Base-by-base conservation (phyloP, 352 stramenopile genomes). In the Phytophthora cactorum region DNA sequence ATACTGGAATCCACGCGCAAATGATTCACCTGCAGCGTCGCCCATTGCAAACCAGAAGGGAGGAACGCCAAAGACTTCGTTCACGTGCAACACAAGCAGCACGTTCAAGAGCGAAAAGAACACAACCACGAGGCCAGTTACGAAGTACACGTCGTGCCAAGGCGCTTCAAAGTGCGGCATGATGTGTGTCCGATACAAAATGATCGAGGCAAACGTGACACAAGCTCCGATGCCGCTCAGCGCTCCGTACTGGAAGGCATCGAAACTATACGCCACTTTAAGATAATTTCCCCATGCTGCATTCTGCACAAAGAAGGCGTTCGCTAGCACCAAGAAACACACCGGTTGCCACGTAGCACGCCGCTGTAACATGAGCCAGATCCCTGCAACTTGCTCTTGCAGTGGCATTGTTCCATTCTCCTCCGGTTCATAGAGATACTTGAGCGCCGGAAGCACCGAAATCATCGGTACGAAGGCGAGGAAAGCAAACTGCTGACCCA, bases 271-370 rank as follows among this genome's bases (percentile, higher is more conserved):
- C 14, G 80, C 81, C 41, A 89, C 85, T 22, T 82, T 88, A 14
- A 95, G 70, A 51, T 84, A 95, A 66, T 95, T 95, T 15, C 87
- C 85, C 87, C 87, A 95, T 7, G 87, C 73, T 8, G 87, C 76
- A 70, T 95, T 93, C 38, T 92, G 82, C 47, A 92, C 77, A 34
- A 93, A 68, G 17, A 84, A 75, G 5, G 57, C 77, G 52, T 92
- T 91, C 34, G 77, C 81, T 22, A 95, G 45, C 27, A 79, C 79
- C 29, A 95, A 70, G 62, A 90, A 95, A 29, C 75, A 78, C 45
- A 95, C 70, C 5, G 85, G 80, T 68, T 93, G 84, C 87, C 87
- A 95, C 49, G 84, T 92, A 22, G 83, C 87, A 2, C 83, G 78
- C 0, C 79, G 75, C 52, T 90, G 74, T 11, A 95, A 70, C 82